Percentiles rank a stretch among this genome's conserved stretches.
Evolutionary conservation across 2,329 filamentous ascomycete species (phyloP).

Genomic region (Colletotrichum trifolii): DNA sequence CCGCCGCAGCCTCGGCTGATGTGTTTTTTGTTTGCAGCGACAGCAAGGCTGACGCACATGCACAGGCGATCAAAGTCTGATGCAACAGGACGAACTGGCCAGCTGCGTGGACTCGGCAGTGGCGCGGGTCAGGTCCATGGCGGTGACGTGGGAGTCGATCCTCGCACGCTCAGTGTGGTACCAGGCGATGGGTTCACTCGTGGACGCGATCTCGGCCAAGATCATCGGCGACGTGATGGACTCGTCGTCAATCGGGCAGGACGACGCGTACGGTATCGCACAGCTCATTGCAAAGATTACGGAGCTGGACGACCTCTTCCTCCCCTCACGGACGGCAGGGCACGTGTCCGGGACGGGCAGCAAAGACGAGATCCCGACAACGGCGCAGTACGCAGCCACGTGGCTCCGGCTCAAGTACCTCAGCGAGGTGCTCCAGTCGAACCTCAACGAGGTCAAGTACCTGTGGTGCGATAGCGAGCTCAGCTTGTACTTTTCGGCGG

Average conservation of each 20-base stretch:
- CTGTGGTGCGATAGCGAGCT: constrained; percentile 75
- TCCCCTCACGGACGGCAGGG: constrained; percentile 54
- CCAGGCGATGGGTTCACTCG: constrained; percentile 70
- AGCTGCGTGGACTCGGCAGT: constrained; percentile 65
- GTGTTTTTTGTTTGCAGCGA: not conserved
- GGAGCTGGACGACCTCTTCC: constrained; percentile 69
- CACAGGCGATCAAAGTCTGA: constrained; percentile 65
- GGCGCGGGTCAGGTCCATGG: constrained; percentile 63
- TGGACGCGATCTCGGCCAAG: constrained; percentile 68
- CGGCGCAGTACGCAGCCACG: constrained; percentile 68
- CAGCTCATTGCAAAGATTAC: constrained; percentile 67
- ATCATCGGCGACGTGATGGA: constrained; percentile 72
- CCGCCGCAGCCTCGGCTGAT: not conserved
- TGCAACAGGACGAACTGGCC: constrained; percentile 67
- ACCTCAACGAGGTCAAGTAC: constrained; percentile 71
- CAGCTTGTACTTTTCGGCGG: constrained; percentile 69
- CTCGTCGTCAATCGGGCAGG: constrained; percentile 69
- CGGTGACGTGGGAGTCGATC: constrained; percentile 67
- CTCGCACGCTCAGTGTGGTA: constrained; percentile 71
- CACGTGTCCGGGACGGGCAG: constrained; percentile 10
- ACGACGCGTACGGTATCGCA: constrained; percentile 72
- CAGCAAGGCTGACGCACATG: constrained; percentile 20
- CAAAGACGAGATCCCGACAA: constrained; percentile 60
- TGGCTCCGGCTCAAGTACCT: constrained; percentile 75
- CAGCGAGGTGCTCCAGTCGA: constrained; percentile 73